Conservation (phyloP, 2,329 filamentous ascomycete genomes). For the Exophiala sp. region DNA sequence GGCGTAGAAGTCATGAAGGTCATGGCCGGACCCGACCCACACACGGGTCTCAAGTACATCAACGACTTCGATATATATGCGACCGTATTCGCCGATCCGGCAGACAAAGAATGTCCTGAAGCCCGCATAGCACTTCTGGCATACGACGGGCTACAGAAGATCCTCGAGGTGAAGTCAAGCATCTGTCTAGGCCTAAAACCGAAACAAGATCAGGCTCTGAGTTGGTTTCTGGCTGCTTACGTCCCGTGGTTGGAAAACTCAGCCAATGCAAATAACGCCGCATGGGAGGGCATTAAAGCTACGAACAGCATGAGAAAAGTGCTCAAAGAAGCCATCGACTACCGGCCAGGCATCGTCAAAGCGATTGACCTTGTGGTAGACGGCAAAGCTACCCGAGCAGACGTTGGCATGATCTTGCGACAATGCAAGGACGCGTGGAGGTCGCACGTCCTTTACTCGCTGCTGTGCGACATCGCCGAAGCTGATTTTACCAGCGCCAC, state of each 20-base stretch:
- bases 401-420: slow-evolving; percentile 27
- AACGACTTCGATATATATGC: slow-evolving; percentile 24
- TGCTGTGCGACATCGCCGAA: slow-evolving; percentile 20
- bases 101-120: background rate
- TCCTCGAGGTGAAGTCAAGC: slow-evolving; percentile 20
- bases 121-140: slow-evolving; percentile 9
- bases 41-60: slow-evolving; percentile 25
- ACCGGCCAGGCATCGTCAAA: slow-evolving; percentile 16
- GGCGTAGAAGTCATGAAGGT: slow-evolving; percentile 89
- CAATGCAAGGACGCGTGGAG: slow-evolving; percentile 26
- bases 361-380: slow-evolving; percentile 12
- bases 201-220: slow-evolving; percentile 22
- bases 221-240: slow-evolving; percentile 30
- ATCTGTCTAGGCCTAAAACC: slow-evolving; percentile 22
- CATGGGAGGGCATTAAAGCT: slow-evolving; percentile 30
- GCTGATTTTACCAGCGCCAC: slow-evolving; percentile 10
- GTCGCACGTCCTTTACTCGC: slow-evolving; percentile 25
- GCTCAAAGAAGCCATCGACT: slow-evolving; percentile 27
- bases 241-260: slow-evolving; percentile 20
- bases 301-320: slow-evolving; percentile 29
- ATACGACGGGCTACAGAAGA: slow-evolving; percentile 15
- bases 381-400: slow-evolving; percentile 21
- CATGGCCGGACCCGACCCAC: slow-evolving; percentile 59
- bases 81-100: slow-evolving; percentile 27
- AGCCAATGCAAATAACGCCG: slow-evolving; percentile 22